Conservation (phyloP, 257 asterid genomes). For the Mitragyna speciosa region DNA sequence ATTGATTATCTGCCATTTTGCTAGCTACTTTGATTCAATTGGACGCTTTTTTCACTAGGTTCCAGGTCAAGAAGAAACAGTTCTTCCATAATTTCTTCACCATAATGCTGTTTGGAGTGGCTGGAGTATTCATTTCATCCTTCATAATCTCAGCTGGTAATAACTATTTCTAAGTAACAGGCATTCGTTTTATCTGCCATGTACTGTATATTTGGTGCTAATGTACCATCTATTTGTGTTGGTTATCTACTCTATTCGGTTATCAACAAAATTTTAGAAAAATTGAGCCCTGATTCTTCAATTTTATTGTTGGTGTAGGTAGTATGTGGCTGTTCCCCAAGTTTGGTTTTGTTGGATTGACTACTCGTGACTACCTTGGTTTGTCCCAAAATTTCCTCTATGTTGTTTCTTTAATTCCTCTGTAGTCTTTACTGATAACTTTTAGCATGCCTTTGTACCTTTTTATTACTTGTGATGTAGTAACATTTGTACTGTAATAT, state of each 20-base stretch:
- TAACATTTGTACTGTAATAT: not conserved
- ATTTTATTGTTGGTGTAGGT: conserved; percentile 37
- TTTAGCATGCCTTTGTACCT: not conserved
- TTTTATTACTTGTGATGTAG: not conserved
- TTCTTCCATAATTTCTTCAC: conserved; percentile 95
- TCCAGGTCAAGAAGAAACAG: conserved; percentile 95
- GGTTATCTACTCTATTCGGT: not conserved
- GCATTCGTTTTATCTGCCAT: not conserved
- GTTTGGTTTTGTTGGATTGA: conserved; percentile 51
- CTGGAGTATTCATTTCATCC: conserved; percentile 83
- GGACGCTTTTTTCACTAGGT: conserved; percentile 38
- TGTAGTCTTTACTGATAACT: conserved; percentile 1
- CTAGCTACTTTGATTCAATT: not conserved
- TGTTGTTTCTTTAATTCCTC: conserved; percentile 1
- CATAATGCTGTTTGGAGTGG: conserved; percentile 84
- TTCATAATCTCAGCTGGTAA: conserved; percentile 70
- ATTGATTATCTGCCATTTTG: not conserved
- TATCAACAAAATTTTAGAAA: too few species aligned
- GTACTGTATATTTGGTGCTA: not conserved
- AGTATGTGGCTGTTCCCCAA: conserved; percentile 67
- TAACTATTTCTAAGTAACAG: not conserved
- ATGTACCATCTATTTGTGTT: not conserved
- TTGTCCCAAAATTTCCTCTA: conserved; percentile 21
- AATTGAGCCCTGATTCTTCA: not conserved
- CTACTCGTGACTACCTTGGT: conserved; percentile 82